Conservation (phyloP, 148 eudicot genomes). For the Heliamphora exappendiculata region DNA sequence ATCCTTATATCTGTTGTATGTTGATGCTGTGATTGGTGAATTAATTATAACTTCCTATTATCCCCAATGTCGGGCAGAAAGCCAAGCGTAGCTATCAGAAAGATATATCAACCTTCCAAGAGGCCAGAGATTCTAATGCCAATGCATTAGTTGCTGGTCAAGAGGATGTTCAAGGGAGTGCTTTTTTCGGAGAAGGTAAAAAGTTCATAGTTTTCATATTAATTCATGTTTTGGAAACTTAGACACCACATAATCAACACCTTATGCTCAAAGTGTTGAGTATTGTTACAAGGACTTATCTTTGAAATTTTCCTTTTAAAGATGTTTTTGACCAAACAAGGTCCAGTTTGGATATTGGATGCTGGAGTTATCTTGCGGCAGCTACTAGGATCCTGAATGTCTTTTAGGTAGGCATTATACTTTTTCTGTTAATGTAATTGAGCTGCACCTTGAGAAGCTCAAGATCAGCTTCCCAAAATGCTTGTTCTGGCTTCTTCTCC, state of each 20-base stretch:
- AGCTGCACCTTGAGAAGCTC: not conserved
- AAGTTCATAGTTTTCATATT: not conserved
- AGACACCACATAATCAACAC: not conserved
- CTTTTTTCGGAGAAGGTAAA: constrained; percentile 25
- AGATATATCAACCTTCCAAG: constrained; percentile 57
- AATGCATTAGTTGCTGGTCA: constrained; percentile 39
- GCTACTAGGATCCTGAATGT: not conserved
- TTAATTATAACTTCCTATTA: not conserved
- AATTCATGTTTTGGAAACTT: not conserved
- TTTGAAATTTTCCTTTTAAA: constrained; percentile 7
- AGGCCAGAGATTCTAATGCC: constrained; percentile 52
- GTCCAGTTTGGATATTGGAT: constrained; percentile 5
- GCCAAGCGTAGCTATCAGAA: constrained; percentile 85
- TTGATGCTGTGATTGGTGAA: not conserved
- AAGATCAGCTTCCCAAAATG: not conserved
- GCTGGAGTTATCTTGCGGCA: not conserved
- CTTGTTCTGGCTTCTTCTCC: not conserved
- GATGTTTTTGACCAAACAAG: constrained; percentile 9
- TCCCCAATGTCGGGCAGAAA: constrained; percentile 44
- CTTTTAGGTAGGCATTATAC: constrained; percentile 3
- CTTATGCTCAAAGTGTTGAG: not conserved
- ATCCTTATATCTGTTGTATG: too few species aligned
- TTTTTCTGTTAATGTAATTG: not conserved
- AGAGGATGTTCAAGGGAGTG: constrained; percentile 39
- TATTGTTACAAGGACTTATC: not conserved